phyloP scores from a whole-genome alignment of 2,329 filamentous ascomycete genomes.

The Fusarium drepaniforme region DNA sequence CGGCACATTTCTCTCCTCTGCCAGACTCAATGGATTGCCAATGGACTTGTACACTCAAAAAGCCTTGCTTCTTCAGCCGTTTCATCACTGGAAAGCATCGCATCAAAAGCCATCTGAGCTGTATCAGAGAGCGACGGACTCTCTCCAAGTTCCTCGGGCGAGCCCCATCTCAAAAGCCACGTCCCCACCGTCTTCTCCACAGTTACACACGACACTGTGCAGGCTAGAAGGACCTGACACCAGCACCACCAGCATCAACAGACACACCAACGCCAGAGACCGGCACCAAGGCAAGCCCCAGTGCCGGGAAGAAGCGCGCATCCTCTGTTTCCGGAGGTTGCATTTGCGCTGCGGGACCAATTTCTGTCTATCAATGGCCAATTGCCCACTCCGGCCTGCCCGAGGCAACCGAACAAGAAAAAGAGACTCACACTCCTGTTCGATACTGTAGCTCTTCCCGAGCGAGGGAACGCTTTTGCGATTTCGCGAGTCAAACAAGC shows the following conservation, averaged over 20 bases:
- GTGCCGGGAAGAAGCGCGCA: conserved; percentile 41
- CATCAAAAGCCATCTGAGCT: not conserved
- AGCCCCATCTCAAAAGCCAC: conserved; percentile 8
- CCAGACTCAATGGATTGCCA: not conserved
- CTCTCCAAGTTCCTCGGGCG: conserved; percentile 3
- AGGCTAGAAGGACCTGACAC: conserved; percentile 21
- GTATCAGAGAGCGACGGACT: conserved; percentile 6
- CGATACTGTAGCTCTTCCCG: not conserved
- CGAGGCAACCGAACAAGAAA: conserved; percentile 1
- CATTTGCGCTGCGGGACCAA: not conserved
- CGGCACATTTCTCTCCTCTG: conserved; percentile 4
- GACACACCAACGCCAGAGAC: conserved; percentile 8
- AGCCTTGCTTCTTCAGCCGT: not conserved
- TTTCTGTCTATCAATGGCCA: conserved; percentile 3
- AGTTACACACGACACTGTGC: conserved; percentile 23
- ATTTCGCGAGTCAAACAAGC: not conserved
- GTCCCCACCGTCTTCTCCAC: conserved; percentile 25
- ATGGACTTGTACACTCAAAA: not conserved
- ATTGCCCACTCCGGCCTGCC: conserved; percentile 2
- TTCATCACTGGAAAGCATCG: not conserved
- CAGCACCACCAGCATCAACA: not conserved
- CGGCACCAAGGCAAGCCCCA: conserved; percentile 34
- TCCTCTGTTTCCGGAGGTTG: conserved; percentile 37
- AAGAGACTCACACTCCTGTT: not conserved
- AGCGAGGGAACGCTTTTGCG: not conserved